Base-by-base conservation (phyloP, 1,284 basidiomycete species). In the Takashimella koratensis region DNA sequence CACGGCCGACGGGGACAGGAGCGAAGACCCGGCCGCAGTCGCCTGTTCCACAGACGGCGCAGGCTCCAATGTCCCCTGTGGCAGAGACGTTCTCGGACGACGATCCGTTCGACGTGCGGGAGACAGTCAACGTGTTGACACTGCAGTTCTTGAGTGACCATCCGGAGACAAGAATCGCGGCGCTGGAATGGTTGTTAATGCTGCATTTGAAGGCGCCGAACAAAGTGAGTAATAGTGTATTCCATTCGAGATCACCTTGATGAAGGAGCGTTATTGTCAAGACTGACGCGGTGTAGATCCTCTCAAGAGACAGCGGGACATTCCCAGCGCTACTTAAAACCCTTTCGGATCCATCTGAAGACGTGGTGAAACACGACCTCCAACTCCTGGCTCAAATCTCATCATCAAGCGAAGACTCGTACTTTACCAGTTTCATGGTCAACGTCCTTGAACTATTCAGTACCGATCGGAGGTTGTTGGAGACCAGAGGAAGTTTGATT, bases 171-270 rank as follows among this genome's bases (percentile, higher is more conserved):
- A 80, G 95, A 42, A 90, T 98, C 5, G 90, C 92, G 22, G 93
- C 95, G 3, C 78, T 99, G 61, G 93, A 96, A 76, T 99, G 96
- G 96, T 79, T 99, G 26, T 86, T 97, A 48, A 99, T 99, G 96
- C 78, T 99, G 50, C 96, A 99, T 76, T 88, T 93, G 70, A 98
- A 98, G 71, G 90, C 91, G 19, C 96, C 96, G 0, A 89, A 87
- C 75, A 96, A 95, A 83, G 90, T 87, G 58, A 41, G 73, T 49
- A 21, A 5, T 10, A 5, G 1, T 19, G 5, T 2, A 36, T 8
- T 36, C 16, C 8, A 36, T 36, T 36, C 16, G 21, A 6, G n/a
- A 11, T 23, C n/a, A n/a, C 3, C 30, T 36, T 36, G 30, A 36
- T 48, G n/a, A 48, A n/a, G 25, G 27, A 10, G n/a, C 19, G 39